Percentiles rank a stretch among this genome's conserved stretches.
Evolutionary conservation across 768 basidiomycete species (phyloP).

Genomic region (Suillus lakei): DNA sequence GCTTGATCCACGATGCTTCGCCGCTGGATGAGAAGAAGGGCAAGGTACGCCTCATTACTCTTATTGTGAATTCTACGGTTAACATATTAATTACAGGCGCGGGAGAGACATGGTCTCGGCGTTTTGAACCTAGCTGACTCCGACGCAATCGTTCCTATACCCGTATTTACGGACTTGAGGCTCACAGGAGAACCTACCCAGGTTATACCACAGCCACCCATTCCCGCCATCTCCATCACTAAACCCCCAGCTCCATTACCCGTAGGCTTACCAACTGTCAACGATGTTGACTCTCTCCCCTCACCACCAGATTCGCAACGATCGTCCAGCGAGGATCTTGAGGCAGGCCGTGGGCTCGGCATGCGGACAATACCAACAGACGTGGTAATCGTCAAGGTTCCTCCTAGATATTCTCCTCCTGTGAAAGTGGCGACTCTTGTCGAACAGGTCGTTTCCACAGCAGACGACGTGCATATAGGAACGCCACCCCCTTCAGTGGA

Average conservation of each 20-base stretch:
- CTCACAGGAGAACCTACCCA: slow-evolving; percentile 26
- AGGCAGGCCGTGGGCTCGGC: slow-evolving; percentile 44
- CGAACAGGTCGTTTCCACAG: slow-evolving; percentile 12
- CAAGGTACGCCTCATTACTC: slow-evolving; percentile 47
- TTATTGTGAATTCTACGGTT: slow-evolving; percentile 15
- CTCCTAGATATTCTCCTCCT: slow-evolving; percentile 16
- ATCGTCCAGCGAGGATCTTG: slow-evolving; percentile 43
- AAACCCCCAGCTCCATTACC: slow-evolving; percentile 75
- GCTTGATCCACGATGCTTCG: slow-evolving; percentile 60
- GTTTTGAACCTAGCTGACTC: slow-evolving; percentile 46
- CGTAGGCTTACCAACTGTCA: slow-evolving; percentile 67
- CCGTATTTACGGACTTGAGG: slow-evolving; percentile 52
- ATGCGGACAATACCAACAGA: slow-evolving; percentile 39
- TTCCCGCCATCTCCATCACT: slow-evolving; percentile 66
- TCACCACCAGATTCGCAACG: slow-evolving; percentile 50
- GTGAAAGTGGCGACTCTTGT: slow-evolving; percentile 22
- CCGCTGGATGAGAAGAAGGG: slow-evolving; percentile 47
- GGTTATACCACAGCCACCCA: slow-evolving; percentile 20
- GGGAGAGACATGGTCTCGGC: slow-evolving; percentile 50
- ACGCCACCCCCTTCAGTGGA: slow-evolving; percentile 18
- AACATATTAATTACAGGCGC: slow-evolving; percentile 35
- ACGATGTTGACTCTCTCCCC: slow-evolving; percentile 55
- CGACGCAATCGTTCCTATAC: slow-evolving; percentile 66
- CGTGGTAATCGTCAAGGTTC: slow-evolving; percentile 19
- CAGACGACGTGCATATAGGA: slow-evolving; percentile 9